Evolutionary conservation across 805 yeast species (phyloP).

Genomic region (Starmerella sp.): DNA sequence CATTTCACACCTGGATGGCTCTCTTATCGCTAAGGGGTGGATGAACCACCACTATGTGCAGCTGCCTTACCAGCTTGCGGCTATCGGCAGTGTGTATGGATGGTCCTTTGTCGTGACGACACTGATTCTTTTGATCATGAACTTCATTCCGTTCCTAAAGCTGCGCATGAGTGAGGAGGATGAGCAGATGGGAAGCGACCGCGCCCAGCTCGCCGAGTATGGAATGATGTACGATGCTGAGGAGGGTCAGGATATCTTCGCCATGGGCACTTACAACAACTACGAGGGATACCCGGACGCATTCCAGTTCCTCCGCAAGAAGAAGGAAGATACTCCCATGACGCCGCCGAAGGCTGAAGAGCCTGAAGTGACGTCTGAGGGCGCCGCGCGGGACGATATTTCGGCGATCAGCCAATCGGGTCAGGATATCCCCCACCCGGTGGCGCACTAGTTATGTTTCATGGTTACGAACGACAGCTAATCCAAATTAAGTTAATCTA

Average conservation of each 20-base stretch:
- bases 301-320: slow-evolving; percentile 6
- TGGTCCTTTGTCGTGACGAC: slow-evolving; percentile 77
- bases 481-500: too few species aligned
- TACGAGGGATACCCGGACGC: slow-evolving; percentile 15
- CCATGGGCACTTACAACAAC: slow-evolving; percentile 18
- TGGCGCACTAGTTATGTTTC: neutral
- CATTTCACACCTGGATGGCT: slow-evolving; percentile 72
- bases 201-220: slow-evolving; percentile 82
- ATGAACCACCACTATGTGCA: slow-evolving; percentile 79
- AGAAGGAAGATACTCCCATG: neutral
- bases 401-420: neutral
- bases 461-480: neutral
- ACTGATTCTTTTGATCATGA: slow-evolving; percentile 56
- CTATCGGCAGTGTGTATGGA: slow-evolving; percentile 53
- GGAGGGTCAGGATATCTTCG: slow-evolving; percentile 14
- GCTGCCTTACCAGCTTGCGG: slow-evolving; percentile 90
- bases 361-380: neutral
- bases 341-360: neutral
- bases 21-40: slow-evolving; percentile 80
- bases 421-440: slow-evolving; percentile 1
- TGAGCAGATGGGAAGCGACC: slow-evolving; percentile 81
- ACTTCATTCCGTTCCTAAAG: slow-evolving; percentile 71
- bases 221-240: slow-evolving; percentile 36
- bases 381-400: neutral
- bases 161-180: slow-evolving; percentile 82